Base-by-base conservation (phyloP, 2,329 filamentous ascomycete species). In the Coleophoma eucalyptorum region DNA sequence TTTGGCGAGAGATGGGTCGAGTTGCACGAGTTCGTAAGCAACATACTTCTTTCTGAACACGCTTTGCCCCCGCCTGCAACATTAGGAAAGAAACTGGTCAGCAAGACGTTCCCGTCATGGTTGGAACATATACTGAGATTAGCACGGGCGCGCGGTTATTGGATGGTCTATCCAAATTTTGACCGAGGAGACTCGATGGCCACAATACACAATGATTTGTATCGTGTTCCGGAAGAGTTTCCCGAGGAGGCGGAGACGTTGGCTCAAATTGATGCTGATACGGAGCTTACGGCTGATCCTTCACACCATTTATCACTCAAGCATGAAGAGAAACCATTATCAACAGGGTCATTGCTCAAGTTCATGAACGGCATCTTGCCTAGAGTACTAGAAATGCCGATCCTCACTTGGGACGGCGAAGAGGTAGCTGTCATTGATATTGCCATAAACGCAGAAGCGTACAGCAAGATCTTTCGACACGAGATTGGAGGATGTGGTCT, bases 1-100 rank as follows among this genome's bases (percentile, higher is more conserved):
- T 84, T 94, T 50, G 91, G 92, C 41, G 82, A 90, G 44, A 91
- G 87, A 63, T 99, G 94, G 94, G 72, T 81, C 12, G 89, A 96
- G 59, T 78, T 96, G 10, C 91, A 97, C 65, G 80, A 83, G 11
- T 94, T 95, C 59, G 78, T 95, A 2, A 81, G 87, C 11, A 51
- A 58, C 16, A 20, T 49, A 1, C 55, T 67, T 5, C 45, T 49
- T 21, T 58, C 62, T 7, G 67, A 69, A 34, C 57, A 59, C 8
- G 62, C 60, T n/a, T 59, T 69, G 7, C 58, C 66, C 1, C 61
- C 68, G 2, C 70, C 75, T 1, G 58, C 69, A 1, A 63, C 78
- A 7, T 57, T 79, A 16, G 67, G 71, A 5, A 62, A 73, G 20
- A 90, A 88, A 62, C 56, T 77, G 11, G 76, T 91, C n/a, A 83